Conservation (phyloP, 768 basidiomycete species). For the Lyophyllum decastes region DNA sequence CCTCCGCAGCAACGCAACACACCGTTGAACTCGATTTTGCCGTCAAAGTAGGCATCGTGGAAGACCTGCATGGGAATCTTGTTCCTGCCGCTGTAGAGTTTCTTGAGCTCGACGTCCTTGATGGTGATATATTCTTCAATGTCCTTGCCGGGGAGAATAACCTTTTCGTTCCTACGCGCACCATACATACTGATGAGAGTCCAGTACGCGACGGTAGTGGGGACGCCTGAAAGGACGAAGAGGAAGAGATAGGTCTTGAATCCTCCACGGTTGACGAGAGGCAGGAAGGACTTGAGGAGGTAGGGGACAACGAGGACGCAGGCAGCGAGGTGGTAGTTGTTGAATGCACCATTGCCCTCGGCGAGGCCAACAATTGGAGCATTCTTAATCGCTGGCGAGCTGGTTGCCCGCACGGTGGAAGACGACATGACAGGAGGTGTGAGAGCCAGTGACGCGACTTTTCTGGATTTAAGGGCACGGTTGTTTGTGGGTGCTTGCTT, state of each 20-base stretch:
- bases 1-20: conserved; percentile 20
- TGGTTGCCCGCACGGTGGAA: conserved; percentile 59
- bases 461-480: not conserved
- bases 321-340: conserved; percentile 75
- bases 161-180: conserved; percentile 79
- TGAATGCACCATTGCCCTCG: conserved; percentile 86
- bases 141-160: conserved; percentile 79
- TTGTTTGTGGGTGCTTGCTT: conserved; percentile 6
- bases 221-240: conserved; percentile 70
- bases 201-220: conserved; percentile 89
- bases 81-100: conserved; percentile 75
- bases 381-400: conserved; percentile 78
- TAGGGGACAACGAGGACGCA: conserved; percentile 82
- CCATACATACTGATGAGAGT: conserved; percentile 82
- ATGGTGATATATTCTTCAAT: conserved; percentile 91
- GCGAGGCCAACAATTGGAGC: conserved; percentile 80
- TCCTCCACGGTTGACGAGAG: conserved; percentile 81
- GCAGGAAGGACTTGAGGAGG: conserved; percentile 78
- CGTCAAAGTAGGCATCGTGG: conserved; percentile 96
- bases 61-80: conserved; percentile 98
- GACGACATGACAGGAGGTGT: conserved; percentile 34
- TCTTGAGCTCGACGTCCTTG: conserved; percentile 80
- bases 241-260: conserved; percentile 87
- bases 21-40: conserved; percentile 97
- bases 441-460: conserved; percentile 1